Base-by-base conservation (phyloP, 1,284 basidiomycete genomes). In the Neotropicomus parvogracilis region DNA sequence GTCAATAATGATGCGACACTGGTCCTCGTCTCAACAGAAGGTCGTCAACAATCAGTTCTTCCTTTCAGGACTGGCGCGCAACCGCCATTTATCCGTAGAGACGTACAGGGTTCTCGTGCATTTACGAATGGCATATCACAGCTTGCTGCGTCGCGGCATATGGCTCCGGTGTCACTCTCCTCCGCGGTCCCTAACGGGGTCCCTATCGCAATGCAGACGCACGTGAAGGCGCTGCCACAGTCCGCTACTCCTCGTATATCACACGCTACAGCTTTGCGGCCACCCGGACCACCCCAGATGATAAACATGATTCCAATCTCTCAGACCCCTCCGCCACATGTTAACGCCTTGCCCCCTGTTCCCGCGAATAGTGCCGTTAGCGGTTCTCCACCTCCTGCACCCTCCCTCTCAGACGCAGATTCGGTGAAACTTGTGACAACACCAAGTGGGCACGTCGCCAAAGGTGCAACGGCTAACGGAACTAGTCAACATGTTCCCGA, bases 151-250 rank as follows among this genome's bases (percentile, higher is more conserved):
- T 50, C 63, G n/a, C 59, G 61, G 10, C 60, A 61, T 32, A 50
- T 65, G 31, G 14, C 54, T 27, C 53, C 57, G n/a, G 43, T 58
- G 4, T 48, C 65, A 7, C 56, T 66, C 9, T 54, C 60, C 9
- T 54, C 60, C 5, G 37, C 62, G 13, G 59, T 66, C 14, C 58
- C 72, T 2, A 71, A 68, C 47, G 74, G 72, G 8, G 67, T 74
- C 0, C 71, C 79, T 0, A 68, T 81, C 11, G 68, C 79, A 1
- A 71, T 80, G 61, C 75, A 75, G 47, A 71, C 79, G 16, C 79
- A 78, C 41, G 63, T 81, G 51, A 83, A 81, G 68, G 77, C 75
- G 35, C 61, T 74, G 47, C 75, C 80, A 1, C 75, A 80, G 5
- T 60, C 65, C 13, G 64, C 69, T 0, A 61, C 77, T 6, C 75